Evolutionary conservation across 116 monocot genomes (phyloP).

Genomic region (Thalassia testudinum): DNA sequence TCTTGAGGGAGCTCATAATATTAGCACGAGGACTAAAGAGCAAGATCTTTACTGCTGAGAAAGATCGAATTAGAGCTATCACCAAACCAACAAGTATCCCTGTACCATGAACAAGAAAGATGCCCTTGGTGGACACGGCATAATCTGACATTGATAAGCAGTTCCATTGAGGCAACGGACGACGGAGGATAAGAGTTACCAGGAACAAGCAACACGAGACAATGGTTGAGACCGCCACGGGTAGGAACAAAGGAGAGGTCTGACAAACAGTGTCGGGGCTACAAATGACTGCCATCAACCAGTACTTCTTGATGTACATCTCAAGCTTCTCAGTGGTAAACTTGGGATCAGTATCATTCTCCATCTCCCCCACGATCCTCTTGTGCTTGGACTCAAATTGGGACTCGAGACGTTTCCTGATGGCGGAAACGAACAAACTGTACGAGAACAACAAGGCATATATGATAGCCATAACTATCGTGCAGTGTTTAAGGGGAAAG

Average conservation of each 20-base stretch:
- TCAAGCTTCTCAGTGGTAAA: not conserved
- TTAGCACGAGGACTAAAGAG: too few relatives aligned
- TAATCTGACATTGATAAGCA: not conserved
- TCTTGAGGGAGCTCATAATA: too few relatives aligned
- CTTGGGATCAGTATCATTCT: not conserved
- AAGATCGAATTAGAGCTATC: not conserved
- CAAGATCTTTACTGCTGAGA: too few relatives aligned
- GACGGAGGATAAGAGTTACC: too few relatives aligned
- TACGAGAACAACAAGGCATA: slow-evolving; percentile 1
- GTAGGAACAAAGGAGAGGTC: not conserved
- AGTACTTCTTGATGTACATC: slow-evolving; percentile 3
- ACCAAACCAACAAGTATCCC: not conserved
- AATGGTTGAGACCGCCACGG: not conserved
- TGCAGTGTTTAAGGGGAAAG: not conserved
- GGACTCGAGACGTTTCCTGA: not conserved
- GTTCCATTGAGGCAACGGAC: not conserved
- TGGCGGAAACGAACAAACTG: not conserved
- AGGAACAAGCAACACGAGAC: not conserved
- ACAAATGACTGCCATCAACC: slow-evolving; percentile 6
- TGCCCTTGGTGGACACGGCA: not conserved
- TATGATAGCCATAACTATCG: not conserved
- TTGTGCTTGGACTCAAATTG: slow-evolving; percentile 2
- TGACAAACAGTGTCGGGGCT: not conserved
- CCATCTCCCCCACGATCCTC: not conserved
- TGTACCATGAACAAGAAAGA: not conserved